phyloP scores from a whole-genome alignment of 352 stramenopile species.

The Aphanomyces astaci region DNA sequence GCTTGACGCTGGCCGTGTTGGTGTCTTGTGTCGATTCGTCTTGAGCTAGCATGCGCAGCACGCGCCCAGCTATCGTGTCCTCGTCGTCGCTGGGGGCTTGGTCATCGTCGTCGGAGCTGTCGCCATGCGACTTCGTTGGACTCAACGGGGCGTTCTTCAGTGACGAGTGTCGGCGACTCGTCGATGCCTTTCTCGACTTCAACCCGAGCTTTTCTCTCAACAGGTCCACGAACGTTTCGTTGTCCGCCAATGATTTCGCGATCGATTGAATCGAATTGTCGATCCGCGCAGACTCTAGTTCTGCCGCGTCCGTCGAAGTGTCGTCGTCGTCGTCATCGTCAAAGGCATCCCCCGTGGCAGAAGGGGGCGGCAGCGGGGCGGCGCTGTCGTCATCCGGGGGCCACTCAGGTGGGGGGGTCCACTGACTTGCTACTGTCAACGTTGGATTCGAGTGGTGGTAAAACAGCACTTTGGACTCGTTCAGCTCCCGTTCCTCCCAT shows the following conservation, averaged over 20 bases:
- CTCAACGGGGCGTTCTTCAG: neutral
- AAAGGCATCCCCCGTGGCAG: neutral
- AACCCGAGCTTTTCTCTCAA: slow-evolving; percentile 58
- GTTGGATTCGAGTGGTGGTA: slow-evolving; percentile 54
- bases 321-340: slow-evolving; percentile 24
- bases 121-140: slow-evolving; percentile 20
- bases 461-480: slow-evolving; percentile 48
- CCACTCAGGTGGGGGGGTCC: slow-evolving; percentile 41
- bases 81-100: slow-evolving; percentile 25
- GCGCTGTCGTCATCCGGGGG: slow-evolving; percentile 20
- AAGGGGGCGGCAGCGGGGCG: neutral
- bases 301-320: slow-evolving; percentile 13
- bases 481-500: slow-evolving; percentile 58
- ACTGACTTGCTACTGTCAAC: slow-evolving; percentile 40
- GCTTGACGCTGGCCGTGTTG: slow-evolving; percentile 38
- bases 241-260: slow-evolving; percentile 32
- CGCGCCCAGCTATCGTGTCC: slow-evolving; percentile 34
- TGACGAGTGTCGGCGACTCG: neutral
- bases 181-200: slow-evolving; percentile 12
- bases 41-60: slow-evolving; percentile 40
- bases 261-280: slow-evolving; percentile 4
- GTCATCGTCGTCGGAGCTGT: slow-evolving; percentile 19
- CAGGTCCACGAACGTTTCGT: slow-evolving; percentile 52
- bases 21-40: slow-evolving; percentile 36
- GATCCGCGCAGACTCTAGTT: slow-evolving; percentile 21